A percentile compares a stretch with the other conserved stretches of the same genome.
phyloP scores from a whole-genome alignment of 768 basidiomycete genomes.

The Phylloporus rhodoxanthus region DNA sequence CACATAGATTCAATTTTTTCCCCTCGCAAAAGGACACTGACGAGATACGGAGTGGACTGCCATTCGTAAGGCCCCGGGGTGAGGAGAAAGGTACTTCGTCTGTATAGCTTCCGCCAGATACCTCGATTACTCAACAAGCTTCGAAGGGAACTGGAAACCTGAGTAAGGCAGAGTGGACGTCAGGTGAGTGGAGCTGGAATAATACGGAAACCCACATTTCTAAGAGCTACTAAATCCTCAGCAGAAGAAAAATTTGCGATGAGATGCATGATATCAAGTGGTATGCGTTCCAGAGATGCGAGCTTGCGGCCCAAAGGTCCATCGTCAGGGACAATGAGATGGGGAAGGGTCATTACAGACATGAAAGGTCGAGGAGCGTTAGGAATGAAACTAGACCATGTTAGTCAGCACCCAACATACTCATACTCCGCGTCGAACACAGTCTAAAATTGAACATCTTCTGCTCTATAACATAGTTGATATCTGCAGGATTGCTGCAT shows the following conservation, averaged over 20 bases:
- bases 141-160: conserved; percentile 5
- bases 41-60: conserved; percentile 9
- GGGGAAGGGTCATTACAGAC: background rate
- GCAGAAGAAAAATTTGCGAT: background rate
- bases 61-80: conserved; percentile 10
- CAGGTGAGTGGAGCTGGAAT: background rate
- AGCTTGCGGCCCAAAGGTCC: background rate
- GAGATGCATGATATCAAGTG: conserved; percentile 1
- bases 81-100: background rate
- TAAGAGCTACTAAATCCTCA: conserved; percentile 3
- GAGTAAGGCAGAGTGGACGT: background rate
- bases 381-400: background rate
- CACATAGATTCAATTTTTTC: conserved; percentile 2
- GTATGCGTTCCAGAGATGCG: conserved; percentile 3
- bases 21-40: conserved; percentile 2
- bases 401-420: background rate
- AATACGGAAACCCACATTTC: background rate
- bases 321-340: background rate
- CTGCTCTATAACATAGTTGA: no score
- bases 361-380: background rate
- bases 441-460: no score
- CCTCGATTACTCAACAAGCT: conserved; percentile 1
- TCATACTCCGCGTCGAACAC: no score
- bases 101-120: conserved; percentile 4
- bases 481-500: no score